Conservation (phyloP, 805 yeast species). For the Candida wancherniae region DNA sequence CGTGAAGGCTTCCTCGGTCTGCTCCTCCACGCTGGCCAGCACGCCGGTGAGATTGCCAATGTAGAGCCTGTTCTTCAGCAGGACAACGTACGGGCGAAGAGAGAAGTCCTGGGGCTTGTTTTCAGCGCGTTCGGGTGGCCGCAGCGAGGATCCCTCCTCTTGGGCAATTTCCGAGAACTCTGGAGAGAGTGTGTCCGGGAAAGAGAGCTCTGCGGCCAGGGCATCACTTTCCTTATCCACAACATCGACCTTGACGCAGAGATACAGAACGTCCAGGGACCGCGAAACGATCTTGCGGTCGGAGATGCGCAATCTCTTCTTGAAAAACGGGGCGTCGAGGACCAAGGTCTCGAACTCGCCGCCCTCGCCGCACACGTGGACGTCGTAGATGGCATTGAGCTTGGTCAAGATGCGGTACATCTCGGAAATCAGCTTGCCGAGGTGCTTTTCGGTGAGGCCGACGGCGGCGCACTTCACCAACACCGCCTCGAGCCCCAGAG, state of each 20-base stretch:
- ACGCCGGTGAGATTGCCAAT: constrained; percentile 28
- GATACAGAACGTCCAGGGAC: constrained; percentile 68
- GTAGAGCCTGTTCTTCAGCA: constrained; percentile 16
- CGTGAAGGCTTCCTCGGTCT: constrained; percentile 46
- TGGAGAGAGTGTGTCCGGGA: constrained; percentile 9
- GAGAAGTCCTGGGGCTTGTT: too few relatives aligned
- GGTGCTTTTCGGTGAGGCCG: constrained; percentile 63
- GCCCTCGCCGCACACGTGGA: constrained; percentile 97
- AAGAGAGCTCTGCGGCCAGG: constrained; percentile 1
- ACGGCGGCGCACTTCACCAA: constrained; percentile 90
- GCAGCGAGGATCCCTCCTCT: too few relatives aligned
- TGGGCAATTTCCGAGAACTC: constrained; percentile 4
- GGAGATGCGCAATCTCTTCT: constrained; percentile 40
- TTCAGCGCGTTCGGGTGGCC: too few relatives aligned
- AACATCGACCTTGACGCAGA: constrained; percentile 48
- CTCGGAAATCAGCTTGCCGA: constrained; percentile 64
- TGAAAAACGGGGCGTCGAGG: constrained; percentile 83
- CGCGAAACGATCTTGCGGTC: constrained; percentile 40
- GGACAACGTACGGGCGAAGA: constrained; percentile 1
- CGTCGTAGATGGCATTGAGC: constrained; percentile 64
- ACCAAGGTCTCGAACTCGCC: constrained; percentile 97
- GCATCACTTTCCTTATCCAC: constrained; percentile 32
- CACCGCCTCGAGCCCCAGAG: constrained; percentile 66
- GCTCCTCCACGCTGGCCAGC: constrained; percentile 24
- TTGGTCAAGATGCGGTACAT: constrained; percentile 53